Evolutionary conservation across 371 early-diverging fungal genomes (phyloP).

Genomic region (Nematocida minor): DNA sequence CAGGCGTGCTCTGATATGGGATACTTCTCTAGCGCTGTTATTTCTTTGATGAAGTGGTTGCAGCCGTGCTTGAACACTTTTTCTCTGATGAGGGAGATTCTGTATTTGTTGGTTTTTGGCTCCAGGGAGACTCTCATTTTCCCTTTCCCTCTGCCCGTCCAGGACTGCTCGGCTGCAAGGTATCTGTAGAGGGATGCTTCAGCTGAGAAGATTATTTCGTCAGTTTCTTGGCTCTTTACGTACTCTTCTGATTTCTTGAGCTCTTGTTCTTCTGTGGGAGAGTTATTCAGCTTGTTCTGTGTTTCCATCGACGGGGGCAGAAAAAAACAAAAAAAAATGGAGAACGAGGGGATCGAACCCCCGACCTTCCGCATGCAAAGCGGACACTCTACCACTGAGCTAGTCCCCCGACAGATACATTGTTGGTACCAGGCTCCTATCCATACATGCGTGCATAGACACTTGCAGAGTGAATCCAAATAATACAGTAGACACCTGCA

Average conservation of each 20-base stretch:
- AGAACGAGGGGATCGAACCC: conserved; percentile 66
- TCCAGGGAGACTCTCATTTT: conserved; percentile 29
- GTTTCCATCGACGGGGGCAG: conserved; percentile 74
- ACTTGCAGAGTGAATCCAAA: too few species aligned
- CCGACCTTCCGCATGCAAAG: conserved; percentile 67
- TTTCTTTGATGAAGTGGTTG: conserved; percentile 36
- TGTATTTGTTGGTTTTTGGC: conserved; percentile 19
- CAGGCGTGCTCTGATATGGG: conserved; percentile 21
- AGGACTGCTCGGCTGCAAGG: conserved; percentile 6
- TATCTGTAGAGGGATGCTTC: conserved; percentile 22
- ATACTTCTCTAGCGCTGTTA: conserved; percentile 9
- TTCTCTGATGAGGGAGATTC: conserved; percentile 36
- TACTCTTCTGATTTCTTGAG: conserved; percentile 22
- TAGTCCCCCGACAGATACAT: conserved; percentile 50
- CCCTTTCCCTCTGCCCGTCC: conserved; percentile 44
- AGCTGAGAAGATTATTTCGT: conserved; percentile 25
- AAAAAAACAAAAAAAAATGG: conserved; percentile 49
- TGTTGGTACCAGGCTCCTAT: too few species aligned
- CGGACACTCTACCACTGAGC: conserved; percentile 67
- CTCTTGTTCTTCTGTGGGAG: too few species aligned
- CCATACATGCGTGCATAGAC: not conserved
- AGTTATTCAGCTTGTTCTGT: too few species aligned
- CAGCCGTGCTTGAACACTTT: conserved; percentile 49
- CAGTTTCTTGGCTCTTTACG: not conserved
- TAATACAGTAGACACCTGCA: too few species aligned